Evolutionary conservation across 306 rosid species (phyloP).

Genomic region (Vigna angularis): DNA sequence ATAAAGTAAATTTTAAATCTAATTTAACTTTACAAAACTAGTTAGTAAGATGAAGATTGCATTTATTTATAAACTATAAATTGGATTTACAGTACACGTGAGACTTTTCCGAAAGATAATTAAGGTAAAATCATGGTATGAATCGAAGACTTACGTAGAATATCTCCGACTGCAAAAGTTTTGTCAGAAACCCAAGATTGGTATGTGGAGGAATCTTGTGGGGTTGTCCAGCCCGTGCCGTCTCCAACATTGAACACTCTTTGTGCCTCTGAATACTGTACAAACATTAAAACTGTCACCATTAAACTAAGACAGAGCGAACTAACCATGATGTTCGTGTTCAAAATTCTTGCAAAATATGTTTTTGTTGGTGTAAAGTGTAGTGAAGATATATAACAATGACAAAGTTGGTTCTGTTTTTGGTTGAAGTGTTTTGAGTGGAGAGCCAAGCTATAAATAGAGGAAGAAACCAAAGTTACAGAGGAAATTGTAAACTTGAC

Average conservation of each 20-base stretch:
- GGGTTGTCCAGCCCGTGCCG: constrained; percentile 45
- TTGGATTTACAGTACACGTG: too few relatives aligned
- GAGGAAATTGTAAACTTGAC: too few relatives aligned
- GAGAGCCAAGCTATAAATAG: too few relatives aligned
- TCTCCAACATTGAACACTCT: constrained; percentile 54
- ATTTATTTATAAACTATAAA: too few relatives aligned
- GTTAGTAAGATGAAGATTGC: too few relatives aligned
- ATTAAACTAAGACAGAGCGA: background rate
- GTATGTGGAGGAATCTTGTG: constrained; percentile 22
- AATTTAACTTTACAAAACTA: too few relatives aligned
- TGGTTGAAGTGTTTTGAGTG: too few relatives aligned
- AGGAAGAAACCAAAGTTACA: too few relatives aligned
- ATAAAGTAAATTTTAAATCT: too few relatives aligned
- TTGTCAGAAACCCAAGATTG: constrained; percentile 45
- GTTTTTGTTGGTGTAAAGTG: background rate
- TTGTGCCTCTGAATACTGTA: constrained; percentile 34
- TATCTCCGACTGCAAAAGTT: constrained; percentile 49
- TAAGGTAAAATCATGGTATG: too few relatives aligned
- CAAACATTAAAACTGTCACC: constrained; percentile 25
- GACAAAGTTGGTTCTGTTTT: background rate
- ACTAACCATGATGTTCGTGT: constrained; percentile 16
- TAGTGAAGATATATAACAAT: background rate
- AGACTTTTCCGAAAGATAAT: too few relatives aligned
- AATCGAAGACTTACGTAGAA: constrained; percentile 13
- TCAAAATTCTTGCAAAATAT: background rate